Evolutionary conservation across 768 basidiomycete species (phyloP).

Genomic region (Boletellus sp.): DNA sequence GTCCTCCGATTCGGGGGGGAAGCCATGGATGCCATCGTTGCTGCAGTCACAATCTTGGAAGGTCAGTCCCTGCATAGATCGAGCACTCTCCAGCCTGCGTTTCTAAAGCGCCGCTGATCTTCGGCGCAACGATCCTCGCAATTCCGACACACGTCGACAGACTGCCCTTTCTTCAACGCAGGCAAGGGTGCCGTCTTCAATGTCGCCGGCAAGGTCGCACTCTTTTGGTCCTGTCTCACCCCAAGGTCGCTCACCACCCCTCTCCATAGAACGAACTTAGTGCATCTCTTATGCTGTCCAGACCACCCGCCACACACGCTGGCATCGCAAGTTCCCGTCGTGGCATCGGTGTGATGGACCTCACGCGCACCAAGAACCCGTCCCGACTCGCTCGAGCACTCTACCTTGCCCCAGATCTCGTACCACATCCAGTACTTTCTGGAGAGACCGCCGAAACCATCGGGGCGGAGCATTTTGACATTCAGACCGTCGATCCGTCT

Average conservation of each 20-base stretch:
- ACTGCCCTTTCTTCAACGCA: conserved; percentile 76
- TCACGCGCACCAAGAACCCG: conserved; percentile 69
- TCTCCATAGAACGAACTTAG: conserved; percentile 73
- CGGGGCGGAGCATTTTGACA: conserved; percentile 48
- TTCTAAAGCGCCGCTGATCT: too few species aligned
- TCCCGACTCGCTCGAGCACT: conserved; percentile 65
- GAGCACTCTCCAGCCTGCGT: too few species aligned
- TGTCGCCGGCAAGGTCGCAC: conserved; percentile 62
- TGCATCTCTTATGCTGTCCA: conserved; percentile 75
- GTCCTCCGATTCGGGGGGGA: conserved; percentile 67
- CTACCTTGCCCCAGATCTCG: conserved; percentile 60
- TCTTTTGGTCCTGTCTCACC: too few species aligned
- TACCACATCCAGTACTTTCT: conserved; percentile 69
- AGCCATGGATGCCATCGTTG: conserved; percentile 78
- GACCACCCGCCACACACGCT: conserved; percentile 64
- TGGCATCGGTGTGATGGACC: conserved; percentile 59
- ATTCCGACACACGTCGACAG: conserved; percentile 31
- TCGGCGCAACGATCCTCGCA: not conserved
- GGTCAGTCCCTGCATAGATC: too few species aligned
- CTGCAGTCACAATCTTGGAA: conserved; percentile 72
- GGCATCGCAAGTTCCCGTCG: conserved; percentile 56
- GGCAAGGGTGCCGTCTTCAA: conserved; percentile 85
- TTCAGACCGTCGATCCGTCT: conserved; percentile 61
- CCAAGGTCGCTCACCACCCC: not conserved
- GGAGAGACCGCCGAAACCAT: conserved; percentile 60